Percentiles rank a stretch among this genome's conserved stretches.
phyloP scores from a whole-genome alignment of 169 alveolate genomes.

The Haemoproteus tartakovskyi region DNA sequence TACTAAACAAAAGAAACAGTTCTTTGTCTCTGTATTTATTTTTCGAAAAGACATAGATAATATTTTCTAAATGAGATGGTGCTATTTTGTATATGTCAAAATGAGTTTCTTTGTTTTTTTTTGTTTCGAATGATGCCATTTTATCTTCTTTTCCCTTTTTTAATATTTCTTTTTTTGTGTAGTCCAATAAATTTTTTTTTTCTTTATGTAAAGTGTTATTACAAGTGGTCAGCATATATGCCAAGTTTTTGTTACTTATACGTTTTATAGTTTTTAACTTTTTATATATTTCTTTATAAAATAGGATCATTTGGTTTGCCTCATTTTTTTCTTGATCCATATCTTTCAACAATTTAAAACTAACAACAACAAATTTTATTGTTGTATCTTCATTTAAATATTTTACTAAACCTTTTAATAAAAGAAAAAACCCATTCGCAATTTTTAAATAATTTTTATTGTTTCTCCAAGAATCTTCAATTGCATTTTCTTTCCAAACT shows the following conservation, averaged over 20 bases:
- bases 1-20: conserved; percentile 18
- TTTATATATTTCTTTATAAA: conserved; percentile 38
- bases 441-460: background rate
- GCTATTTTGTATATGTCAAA: conserved; percentile 27
- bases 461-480: too few species aligned
- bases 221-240: conserved; percentile 49
- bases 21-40: conserved; percentile 19
- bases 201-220: conserved; percentile 27
- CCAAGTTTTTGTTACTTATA: conserved; percentile 47
- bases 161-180: conserved; percentile 18
- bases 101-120: background rate
- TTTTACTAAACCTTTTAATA: conserved; percentile 37
- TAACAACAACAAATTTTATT: conserved; percentile 19
- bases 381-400: conserved; percentile 59
- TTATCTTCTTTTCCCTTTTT: background rate
- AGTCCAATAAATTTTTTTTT: conserved; percentile 18
- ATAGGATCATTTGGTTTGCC: conserved; percentile 8
- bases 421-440: conserved; percentile 5
- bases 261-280: conserved; percentile 34
- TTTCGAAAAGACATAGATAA: conserved; percentile 53
- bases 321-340: conserved; percentile 2
- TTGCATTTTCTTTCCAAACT: background rate
- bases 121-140: background rate
- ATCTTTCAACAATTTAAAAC: too few species aligned
- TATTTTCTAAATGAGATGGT: conserved; percentile 65